Base-by-base conservation (phyloP, 2,329 filamentous ascomycete genomes). In the Raffaelea albimanens region DNA sequence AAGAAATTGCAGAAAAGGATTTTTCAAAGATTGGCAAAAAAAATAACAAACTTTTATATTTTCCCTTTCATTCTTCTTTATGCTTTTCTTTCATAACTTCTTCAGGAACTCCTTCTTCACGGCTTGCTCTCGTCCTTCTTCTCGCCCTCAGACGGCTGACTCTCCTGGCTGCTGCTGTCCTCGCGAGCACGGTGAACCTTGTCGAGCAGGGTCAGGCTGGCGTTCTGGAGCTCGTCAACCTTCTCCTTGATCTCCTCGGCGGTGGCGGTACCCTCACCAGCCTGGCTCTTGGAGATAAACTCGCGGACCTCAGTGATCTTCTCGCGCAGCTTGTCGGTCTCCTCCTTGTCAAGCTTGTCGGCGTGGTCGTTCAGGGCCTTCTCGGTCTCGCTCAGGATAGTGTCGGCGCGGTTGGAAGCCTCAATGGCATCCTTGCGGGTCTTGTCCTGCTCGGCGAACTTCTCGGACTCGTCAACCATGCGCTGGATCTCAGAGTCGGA, bases 101-200 rank as follows among this genome's bases (percentile, higher is more conserved):
- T 38, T 16, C 31, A 34, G 16, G 16, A 34, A 10, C 10, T 34
- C 31, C 31, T 34, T 16, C 7, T 16, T 38, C 76, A 80, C 60
- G 76, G 76, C 77, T 83, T 83, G 71, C 71, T 76, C 69, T 84
- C 79, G 56, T 75, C 77, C 80, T 89, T 89, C 77, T 86, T 86
- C 73, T 89, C 82, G 56, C 75, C 81, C 65, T 86, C 82, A 52
- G 76, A 3, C 33, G 51, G 61, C 60, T 69, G 67, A 69, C 70
- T 63, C 63, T 73, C 68, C 60, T 71, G 59, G 65, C 60, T 67
- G 57, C 59, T 69, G 62, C 73, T 67, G 58, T 74, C 75, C 73
- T 90, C 85, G 58, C 71, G 67, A 60, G 91, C 88, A 79, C 95
- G 94, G 86, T 98, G 91, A 87, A 98, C 95, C 85, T 97, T 96